phyloP scores from a whole-genome alignment of 768 basidiomycete species.

The Auricularia cornea region DNA sequence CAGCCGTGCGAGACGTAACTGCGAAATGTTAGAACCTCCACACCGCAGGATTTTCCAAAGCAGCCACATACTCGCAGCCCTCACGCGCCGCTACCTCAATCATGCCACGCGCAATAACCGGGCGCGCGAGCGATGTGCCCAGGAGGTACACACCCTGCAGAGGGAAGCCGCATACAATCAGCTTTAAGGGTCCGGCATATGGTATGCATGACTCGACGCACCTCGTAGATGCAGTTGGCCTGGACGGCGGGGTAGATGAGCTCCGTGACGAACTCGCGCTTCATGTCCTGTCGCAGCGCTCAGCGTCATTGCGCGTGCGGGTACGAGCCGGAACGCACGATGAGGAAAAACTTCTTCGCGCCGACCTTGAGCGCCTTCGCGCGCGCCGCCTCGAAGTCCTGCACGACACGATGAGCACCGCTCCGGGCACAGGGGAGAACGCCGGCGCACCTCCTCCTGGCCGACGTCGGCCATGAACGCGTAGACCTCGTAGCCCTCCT shows the following conservation, averaged over 20 bases:
- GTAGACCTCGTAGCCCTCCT: slow-evolving; percentile 93
- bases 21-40: neutral
- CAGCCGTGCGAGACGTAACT: slow-evolving; percentile 97
- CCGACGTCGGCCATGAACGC: slow-evolving; percentile 97
- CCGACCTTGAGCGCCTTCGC: slow-evolving; percentile 85
- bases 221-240: slow-evolving; percentile 98
- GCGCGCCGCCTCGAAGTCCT: slow-evolving; percentile 92
- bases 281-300: slow-evolving; percentile 58
- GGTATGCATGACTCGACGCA: slow-evolving; percentile 20
- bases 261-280: slow-evolving; percentile 89
- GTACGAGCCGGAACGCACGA: slow-evolving; percentile 35
- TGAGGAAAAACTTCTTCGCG: slow-evolving; percentile 92
- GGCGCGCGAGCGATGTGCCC: slow-evolving; percentile 94
- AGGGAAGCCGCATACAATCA: slow-evolving; percentile 1
- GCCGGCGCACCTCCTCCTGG: slow-evolving; percentile 63
- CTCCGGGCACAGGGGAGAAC: neutral
- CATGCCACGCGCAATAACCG: slow-evolving; percentile 99
- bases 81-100: slow-evolving; percentile 85
- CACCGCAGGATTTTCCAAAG: neutral
- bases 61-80: slow-evolving; percentile 79
- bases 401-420: neutral
- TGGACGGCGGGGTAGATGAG: slow-evolving; percentile 98
- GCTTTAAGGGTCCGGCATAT: neutral
- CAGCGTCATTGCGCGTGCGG: neutral
- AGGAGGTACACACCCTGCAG: slow-evolving; percentile 87